Percentiles rank a stretch among this genome's conserved stretches.
Evolutionary conservation across 495 filamentous ascomycete species (phyloP).

Genomic region (Achaetomiella virescens): DNA sequence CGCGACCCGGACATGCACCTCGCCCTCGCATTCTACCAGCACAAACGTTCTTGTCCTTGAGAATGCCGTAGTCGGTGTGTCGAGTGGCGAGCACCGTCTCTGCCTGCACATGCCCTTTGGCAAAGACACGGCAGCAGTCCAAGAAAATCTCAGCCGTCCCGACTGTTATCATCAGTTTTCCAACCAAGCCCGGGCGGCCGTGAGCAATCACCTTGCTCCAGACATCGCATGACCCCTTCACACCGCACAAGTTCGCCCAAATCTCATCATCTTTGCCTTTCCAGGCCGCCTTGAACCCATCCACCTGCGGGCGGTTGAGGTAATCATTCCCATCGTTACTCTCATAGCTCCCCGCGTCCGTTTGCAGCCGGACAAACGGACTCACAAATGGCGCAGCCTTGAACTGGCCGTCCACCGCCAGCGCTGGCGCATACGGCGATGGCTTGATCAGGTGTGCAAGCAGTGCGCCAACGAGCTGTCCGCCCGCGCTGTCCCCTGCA

Average conservation of each 20-base stretch:
- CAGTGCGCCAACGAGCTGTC: slow-evolving; percentile 12
- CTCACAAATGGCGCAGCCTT: slow-evolving; percentile 12
- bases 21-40: slow-evolving; percentile 17
- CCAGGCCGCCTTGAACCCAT: slow-evolving; percentile 5
- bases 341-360: neutral
- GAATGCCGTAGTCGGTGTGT: neutral
- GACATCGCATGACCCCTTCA: neutral
- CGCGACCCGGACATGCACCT: slow-evolving; percentile 19
- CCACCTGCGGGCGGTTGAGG: slow-evolving; percentile 4
- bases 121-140: slow-evolving; percentile 17
- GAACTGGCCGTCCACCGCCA: neutral
- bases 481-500: slow-evolving; percentile 15
- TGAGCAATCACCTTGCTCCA: slow-evolving; percentile 10
- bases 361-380: slow-evolving; percentile 8
- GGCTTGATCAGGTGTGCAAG: slow-evolving; percentile 10
- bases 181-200: neutral
- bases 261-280: slow-evolving; percentile 7
- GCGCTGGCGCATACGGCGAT: neutral
- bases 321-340: slow-evolving; percentile 13
- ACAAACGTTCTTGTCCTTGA: slow-evolving; percentile 6
- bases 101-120: neutral
- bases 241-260: slow-evolving; percentile 16
- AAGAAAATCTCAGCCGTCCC: slow-evolving; percentile 19
- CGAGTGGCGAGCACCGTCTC: neutral
- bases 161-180: slow-evolving; percentile 13